Conservation (phyloP, 805 yeast genomes). For the Saturnispora sanitii region DNA sequence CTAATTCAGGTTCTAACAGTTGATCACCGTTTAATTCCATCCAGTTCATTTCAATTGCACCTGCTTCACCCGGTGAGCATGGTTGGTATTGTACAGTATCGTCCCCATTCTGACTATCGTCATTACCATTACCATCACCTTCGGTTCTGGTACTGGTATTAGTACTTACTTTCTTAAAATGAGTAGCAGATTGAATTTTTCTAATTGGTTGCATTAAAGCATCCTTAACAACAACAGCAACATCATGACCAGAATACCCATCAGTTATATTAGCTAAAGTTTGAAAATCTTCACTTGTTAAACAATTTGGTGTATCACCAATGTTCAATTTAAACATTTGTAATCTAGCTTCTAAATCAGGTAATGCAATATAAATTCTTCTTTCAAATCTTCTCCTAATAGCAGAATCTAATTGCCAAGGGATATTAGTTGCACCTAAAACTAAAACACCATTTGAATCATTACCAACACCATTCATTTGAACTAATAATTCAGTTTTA, state of each 20-base stretch:
- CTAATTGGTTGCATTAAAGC: slow-evolving; percentile 97
- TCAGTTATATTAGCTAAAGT: slow-evolving; percentile 87
- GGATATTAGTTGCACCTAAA: slow-evolving; percentile 95
- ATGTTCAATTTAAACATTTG: slow-evolving; percentile 92
- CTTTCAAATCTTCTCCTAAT: slow-evolving; percentile 93
- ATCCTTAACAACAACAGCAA: slow-evolving; percentile 93
- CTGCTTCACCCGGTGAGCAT: slow-evolving; percentile 93
- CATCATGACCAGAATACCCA: slow-evolving; percentile 96
- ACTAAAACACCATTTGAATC: slow-evolving; percentile 89
- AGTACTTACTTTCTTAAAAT: slow-evolving; percentile 60
- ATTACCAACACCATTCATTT: slow-evolving; percentile 98
- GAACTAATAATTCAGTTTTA: slow-evolving; percentile 90
- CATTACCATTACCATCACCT: too few species aligned
- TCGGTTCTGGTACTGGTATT: too few species aligned
- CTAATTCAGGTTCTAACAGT: slow-evolving; percentile 79
- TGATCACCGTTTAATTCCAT: slow-evolving; percentile 84
- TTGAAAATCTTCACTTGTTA: slow-evolving; percentile 63
- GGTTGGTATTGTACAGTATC: slow-evolving; percentile 57
- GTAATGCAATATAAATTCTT: slow-evolving; percentile 89
- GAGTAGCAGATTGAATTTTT: slow-evolving; percentile 92
- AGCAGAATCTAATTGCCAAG: slow-evolving; percentile 98
- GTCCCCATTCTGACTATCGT: slow-evolving; percentile 28
- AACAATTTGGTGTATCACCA: slow-evolving; percentile 77
- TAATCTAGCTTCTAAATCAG: slow-evolving; percentile 86
- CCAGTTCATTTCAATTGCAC: slow-evolving; percentile 88